Evolutionary conservation across 2,329 filamentous ascomycete species (phyloP).

Genomic region (Beauveria sp.): DNA sequence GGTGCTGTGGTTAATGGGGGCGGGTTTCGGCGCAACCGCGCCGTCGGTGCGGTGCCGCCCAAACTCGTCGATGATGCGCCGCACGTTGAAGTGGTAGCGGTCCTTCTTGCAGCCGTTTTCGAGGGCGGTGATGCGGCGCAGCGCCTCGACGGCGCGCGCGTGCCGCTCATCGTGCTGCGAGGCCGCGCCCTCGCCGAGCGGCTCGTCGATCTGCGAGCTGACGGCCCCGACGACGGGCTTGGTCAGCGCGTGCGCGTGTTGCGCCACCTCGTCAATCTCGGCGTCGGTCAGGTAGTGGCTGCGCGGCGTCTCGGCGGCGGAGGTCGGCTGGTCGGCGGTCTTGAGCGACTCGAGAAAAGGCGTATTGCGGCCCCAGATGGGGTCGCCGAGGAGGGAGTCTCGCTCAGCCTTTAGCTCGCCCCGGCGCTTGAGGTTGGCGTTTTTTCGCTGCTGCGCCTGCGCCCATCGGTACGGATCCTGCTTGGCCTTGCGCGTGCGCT

Average conservation of each 20-base stretch:
- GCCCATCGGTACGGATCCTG: constrained; percentile 77
- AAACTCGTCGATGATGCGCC: constrained; percentile 78
- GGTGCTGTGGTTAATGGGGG: constrained; percentile 33
- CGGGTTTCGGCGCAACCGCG: constrained; percentile 54
- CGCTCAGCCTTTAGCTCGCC: constrained; percentile 60
- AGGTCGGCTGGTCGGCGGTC: constrained; percentile 43
- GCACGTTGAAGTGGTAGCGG: constrained; percentile 71
- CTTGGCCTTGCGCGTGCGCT: constrained; percentile 58
- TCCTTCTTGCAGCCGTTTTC: constrained; percentile 73
- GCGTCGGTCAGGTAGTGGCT: constrained; percentile 68
- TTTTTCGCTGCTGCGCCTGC: constrained; percentile 75
- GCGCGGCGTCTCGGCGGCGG: constrained; percentile 36
- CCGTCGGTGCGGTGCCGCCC: constrained; percentile 84
- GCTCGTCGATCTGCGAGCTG: constrained; percentile 33
- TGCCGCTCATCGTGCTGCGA: constrained; percentile 48
- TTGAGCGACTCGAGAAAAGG: constrained; percentile 80
- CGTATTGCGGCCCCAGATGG: constrained; percentile 69
- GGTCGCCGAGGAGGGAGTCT: constrained; percentile 61
- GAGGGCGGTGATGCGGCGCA: constrained; percentile 71
- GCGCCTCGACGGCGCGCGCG: constrained; percentile 62
- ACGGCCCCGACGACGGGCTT: constrained; percentile 41
- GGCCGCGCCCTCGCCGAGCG: constrained; percentile 24
- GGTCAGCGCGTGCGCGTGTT: constrained; percentile 61
- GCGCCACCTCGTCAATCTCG: constrained; percentile 60
- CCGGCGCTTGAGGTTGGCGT: constrained; percentile 71